A percentile compares a stretch with the other conserved stretches of the same genome.
Evolutionary conservation across 2,329 filamentous ascomycete species (phyloP).

Genomic region (Phialophora tarda): DNA sequence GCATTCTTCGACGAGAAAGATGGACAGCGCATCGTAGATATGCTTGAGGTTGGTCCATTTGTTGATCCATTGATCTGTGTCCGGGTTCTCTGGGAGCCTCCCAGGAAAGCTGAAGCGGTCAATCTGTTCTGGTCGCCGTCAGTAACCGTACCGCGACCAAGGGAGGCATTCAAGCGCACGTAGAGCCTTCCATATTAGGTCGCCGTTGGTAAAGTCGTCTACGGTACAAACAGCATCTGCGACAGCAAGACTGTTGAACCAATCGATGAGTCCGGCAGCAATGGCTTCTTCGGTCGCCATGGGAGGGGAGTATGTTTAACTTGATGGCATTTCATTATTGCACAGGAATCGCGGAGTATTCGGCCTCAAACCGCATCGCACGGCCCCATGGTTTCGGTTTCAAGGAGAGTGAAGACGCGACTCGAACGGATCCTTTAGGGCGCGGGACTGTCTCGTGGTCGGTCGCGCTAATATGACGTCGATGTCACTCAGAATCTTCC

Average conservation of each 20-base stretch:
- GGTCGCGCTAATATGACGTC: conserved; percentile 10
- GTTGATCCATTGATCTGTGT: conserved; percentile 54
- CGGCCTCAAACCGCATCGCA: conserved; percentile 5
- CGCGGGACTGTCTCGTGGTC: conserved; percentile 5
- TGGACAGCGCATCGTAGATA: conserved; percentile 53
- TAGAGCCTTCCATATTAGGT: conserved; percentile 55
- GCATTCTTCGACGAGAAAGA: conserved; percentile 54
- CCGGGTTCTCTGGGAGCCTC: conserved; percentile 52
- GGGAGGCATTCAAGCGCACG: conserved; percentile 30
- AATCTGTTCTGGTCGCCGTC: conserved; percentile 50
- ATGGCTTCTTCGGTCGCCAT: conserved; percentile 55
- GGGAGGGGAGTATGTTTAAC: conserved; percentile 25
- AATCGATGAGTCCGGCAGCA: conserved; percentile 54
- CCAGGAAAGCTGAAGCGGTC: conserved; percentile 56
- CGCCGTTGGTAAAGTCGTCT: conserved; percentile 52
- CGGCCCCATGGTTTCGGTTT: conserved; percentile 30
- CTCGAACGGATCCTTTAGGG: conserved; percentile 7
- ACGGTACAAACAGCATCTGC: conserved; percentile 37
- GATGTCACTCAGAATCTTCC: background rate
- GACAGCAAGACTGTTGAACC: conserved; percentile 45
- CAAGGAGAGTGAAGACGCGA: conserved; percentile 18
- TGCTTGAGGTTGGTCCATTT: conserved; percentile 58
- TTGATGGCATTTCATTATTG: conserved; percentile 28
- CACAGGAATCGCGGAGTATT: conserved; percentile 10
- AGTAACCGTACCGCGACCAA: conserved; percentile 12